Evolutionary conservation across 805 yeast genomes (phyloP), one percentile per base, ranked within the genome.

Genomic region (Wickerhamiella domercqiae): DNA sequence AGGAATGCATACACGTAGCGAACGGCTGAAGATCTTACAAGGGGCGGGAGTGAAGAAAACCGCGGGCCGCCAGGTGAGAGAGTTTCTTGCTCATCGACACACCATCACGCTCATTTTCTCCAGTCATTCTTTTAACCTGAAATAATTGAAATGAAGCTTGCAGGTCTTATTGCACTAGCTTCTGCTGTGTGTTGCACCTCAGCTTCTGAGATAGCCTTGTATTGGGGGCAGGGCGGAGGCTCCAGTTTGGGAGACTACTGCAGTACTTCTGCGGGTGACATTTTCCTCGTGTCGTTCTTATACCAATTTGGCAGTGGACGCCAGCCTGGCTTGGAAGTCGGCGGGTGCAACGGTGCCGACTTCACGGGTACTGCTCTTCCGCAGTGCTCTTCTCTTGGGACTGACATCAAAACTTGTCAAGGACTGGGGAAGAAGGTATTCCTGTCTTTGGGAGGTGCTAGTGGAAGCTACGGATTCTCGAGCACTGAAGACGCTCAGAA

Each of bases 191-290:
- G 13, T 9, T 13, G 9, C 26, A 13, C 43, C 9, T 55, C 73
- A 14, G 64, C 67, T 34, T 51, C 64, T 22, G 78, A 80, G 46
- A 71, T 82, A 28, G 94, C 78, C 17, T 65, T 79, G 5, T 83
- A 83, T 60, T 83, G 94, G 94, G 94, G 95, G 38, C 94, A 83
- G 59, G 70, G 71, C 49, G 75, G 70, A n/a, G 81, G 81, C 5
- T 50, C 62, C 11, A 74, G 71, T 47, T 57, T 73, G 4, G 57
- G 66, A 2, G 57, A 64, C 34, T 81, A 81, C 62, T 83, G 95
- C 65, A 62, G 64, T 41, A 64, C 73, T 36, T 70, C 71, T 39
- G 67, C 72, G 34, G 83, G 80, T 19, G 93, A 81, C 39, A 50
- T 57, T 26, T 58, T 53, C 39, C 52, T 84, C 9, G 52, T 84